phyloP scores from a whole-genome alignment of 1,284 basidiomycete species.

The Ceratobasidium papillatum region DNA sequence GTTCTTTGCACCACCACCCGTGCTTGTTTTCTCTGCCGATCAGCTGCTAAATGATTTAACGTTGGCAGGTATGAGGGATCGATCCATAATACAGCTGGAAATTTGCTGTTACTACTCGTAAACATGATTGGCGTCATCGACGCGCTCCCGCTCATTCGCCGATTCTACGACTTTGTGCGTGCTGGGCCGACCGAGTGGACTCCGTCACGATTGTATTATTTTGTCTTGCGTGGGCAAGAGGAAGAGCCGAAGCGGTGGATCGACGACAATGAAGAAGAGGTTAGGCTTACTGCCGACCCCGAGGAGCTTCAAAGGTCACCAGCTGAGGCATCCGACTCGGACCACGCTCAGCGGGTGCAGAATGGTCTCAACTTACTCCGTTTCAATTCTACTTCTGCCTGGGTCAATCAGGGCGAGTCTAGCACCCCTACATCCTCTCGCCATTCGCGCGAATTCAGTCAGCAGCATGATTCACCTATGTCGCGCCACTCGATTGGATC shows the following conservation, averaged over 20 bases:
- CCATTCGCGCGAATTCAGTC: conserved; percentile 23
- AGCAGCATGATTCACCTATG: conserved; percentile 13
- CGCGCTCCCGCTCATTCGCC: conserved; percentile 42
- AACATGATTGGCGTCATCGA: conserved; percentile 41
- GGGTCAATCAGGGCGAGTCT: conserved; percentile 30
- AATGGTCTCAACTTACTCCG: conserved; percentile 63
- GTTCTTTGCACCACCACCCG: conserved; percentile 16
- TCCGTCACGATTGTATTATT: conserved; percentile 40
- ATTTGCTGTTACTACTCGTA: conserved; percentile 54
- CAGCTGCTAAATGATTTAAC: conserved; percentile 38
- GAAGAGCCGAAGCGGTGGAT: conserved; percentile 35
- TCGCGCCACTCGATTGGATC: conserved; percentile 33
- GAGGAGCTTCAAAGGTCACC: conserved; percentile 27
- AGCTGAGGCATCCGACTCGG: conserved; percentile 7
- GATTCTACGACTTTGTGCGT: conserved; percentile 39
- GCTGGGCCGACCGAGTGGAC: conserved; percentile 27
- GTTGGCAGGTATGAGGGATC: conserved; percentile 71
- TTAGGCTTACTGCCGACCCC: conserved; percentile 30
- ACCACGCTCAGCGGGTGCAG: conserved; percentile 51
- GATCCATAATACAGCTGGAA: conserved; percentile 71
- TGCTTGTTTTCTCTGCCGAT: conserved; percentile 43
- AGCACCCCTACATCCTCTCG: background rate
- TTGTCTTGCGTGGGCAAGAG: conserved; percentile 30
- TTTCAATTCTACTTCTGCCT: conserved; percentile 2
- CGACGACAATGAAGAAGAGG: conserved; percentile 43